phyloP scores from a whole-genome alignment of 1,284 basidiomycete species.

The Ceratobasidium sp. region DNA sequence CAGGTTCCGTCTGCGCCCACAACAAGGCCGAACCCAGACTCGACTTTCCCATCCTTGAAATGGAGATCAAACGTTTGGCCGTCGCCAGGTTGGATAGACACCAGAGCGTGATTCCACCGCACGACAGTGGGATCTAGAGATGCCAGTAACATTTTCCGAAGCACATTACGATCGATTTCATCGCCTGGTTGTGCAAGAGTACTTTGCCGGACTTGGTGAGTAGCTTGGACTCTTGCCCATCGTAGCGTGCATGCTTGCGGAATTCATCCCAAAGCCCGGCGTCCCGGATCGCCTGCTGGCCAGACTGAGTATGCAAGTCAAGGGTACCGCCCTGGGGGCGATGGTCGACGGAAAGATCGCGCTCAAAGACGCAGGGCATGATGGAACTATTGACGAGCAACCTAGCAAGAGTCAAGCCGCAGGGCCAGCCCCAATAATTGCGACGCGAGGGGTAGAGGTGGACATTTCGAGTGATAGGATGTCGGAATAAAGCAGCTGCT shows the following conservation, averaged over 20 bases:
- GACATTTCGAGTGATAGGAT: background rate
- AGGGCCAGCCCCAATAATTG: constrained; percentile 57
- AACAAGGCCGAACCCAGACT: constrained; percentile 53
- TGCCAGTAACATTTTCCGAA: constrained; percentile 52
- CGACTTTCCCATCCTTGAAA: constrained; percentile 48
- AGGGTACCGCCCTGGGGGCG: constrained; percentile 58
- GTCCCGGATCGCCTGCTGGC: constrained; percentile 54
- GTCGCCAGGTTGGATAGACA: constrained; percentile 35
- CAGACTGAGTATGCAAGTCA: constrained; percentile 57
- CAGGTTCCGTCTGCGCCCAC: constrained; percentile 64
- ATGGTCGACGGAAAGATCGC: constrained; percentile 52
- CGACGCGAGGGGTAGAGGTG: constrained; percentile 45
- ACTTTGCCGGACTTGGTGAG: constrained; percentile 51
- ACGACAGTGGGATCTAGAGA: constrained; percentile 50
- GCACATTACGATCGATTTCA: constrained; percentile 53
- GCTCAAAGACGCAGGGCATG: constrained; percentile 55
- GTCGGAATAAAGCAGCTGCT: background rate
- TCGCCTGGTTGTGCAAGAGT: background rate
- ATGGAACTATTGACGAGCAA: constrained; percentile 54
- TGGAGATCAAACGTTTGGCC: constrained; percentile 36
- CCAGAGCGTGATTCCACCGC: constrained; percentile 51
- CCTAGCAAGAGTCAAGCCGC: constrained; percentile 57
- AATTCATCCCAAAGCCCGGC: constrained; percentile 54
- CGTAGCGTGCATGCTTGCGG: constrained; percentile 50
- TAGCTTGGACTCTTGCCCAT: constrained; percentile 53